Conservation (phyloP, 768 basidiomycete species). For the Chalciporus pseudorubinellus region DNA sequence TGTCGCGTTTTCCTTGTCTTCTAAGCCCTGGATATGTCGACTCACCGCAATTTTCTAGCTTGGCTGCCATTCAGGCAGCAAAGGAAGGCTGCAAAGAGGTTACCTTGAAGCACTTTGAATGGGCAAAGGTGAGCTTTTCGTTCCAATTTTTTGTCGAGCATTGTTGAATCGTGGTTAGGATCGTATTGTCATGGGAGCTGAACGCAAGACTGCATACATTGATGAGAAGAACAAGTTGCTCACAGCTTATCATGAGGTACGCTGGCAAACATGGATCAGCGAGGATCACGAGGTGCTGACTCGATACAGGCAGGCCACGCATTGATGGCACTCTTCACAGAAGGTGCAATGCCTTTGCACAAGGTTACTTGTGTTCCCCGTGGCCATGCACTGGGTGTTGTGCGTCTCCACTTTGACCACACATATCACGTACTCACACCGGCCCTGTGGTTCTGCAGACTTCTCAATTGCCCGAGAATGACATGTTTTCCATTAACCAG, state of each 20-base stretch:
- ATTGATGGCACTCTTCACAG: conserved; percentile 89
- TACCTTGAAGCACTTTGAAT: conserved; percentile 83
- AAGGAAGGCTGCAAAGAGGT: conserved; percentile 78
- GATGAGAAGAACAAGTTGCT: conserved; percentile 82
- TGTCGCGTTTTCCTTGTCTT: conserved; percentile 25
- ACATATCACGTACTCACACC: conserved; percentile 12
- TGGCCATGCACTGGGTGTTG: conserved; percentile 87
- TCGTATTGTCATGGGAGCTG: conserved; percentile 95
- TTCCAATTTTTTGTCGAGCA: neutral
- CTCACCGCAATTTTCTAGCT: conserved; percentile 36
- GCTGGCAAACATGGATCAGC: conserved; percentile 12
- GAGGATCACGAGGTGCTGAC: conserved; percentile 6
- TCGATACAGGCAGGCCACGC: conserved; percentile 79
- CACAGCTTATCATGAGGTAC: conserved; percentile 95
- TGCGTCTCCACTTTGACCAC: conserved; percentile 38
- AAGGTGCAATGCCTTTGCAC: conserved; percentile 94
- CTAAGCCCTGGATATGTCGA: neutral
- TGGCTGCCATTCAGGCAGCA: conserved; percentile 94
- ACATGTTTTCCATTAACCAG: conserved; percentile 66
- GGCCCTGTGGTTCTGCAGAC: conserved; percentile 45
- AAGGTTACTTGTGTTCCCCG: conserved; percentile 98
- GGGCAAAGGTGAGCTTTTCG: conserved; percentile 76
- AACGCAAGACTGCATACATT: conserved; percentile 87
- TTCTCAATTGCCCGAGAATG: conserved; percentile 72
- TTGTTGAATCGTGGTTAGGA: conserved; percentile 47